Base-by-base conservation (phyloP, 2,329 filamentous ascomycete genomes). In the Cercospora berteroae region DNA sequence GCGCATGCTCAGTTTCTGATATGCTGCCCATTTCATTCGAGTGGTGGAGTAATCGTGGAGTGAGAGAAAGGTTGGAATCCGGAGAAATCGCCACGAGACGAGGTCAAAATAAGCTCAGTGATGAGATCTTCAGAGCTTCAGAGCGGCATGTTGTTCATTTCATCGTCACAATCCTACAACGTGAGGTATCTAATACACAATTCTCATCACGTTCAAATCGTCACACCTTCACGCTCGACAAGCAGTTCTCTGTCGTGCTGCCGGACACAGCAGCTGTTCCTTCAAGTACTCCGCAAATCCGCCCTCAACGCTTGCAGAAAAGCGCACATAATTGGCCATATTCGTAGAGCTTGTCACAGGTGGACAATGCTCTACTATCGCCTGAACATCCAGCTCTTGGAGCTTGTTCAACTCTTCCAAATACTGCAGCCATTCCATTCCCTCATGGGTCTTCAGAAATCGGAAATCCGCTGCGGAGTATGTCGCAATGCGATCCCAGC, bases 271-370 rank as follows among this genome's bases (percentile, higher is more conserved):
- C 66, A 75, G 52, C 60, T 70, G 55, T n/a, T 66, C 67, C 39
- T 74, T 77, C 68, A 88, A 74, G 75, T 84, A 89, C 66, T 86
- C 83, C 44, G 81, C 79, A 75, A 89, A 83, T 2, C 84, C 84
- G 6, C 77, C 82, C 69, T 88, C 84, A 18, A 89, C 84, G 63
- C 86, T 88, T 36, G 82, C 83, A 31, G 86, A 88, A 70, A 89
- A 86, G 25, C 86, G 83, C 2, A 87, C 84, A 74, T 85, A 88
- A 68, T 87, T 82, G 3, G 85, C 81, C 83, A 87, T 85, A 55
- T 82, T 82, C 65, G 83, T 82, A 18, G 83, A 86, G 64, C 81
- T 81, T 9, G 73, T 76, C 1, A 85, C 84, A 27, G 81, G 77
- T 2, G 85, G 83, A 75, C 86, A 84, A 70, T 84, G 81, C 69